phyloP scores from a whole-genome alignment of 2,329 filamentous ascomycete genomes.

The Sporothrix mexicana region DNA sequence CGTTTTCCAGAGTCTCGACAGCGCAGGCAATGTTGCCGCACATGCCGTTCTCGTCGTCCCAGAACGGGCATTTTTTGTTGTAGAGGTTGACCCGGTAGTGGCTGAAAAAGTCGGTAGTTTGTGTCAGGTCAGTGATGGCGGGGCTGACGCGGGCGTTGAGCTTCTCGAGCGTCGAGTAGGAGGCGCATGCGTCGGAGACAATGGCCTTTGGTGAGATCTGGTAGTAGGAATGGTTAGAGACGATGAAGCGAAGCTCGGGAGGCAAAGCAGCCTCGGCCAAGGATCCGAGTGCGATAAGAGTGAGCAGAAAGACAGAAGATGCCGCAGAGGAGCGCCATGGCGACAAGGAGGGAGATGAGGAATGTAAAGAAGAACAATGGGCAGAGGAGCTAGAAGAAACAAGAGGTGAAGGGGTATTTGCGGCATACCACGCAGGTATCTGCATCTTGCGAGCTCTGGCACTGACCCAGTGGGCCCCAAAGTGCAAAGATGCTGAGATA shows the following conservation, averaged over 20 bases:
- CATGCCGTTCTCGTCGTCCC: slow-evolving; percentile 90
- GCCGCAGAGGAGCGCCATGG: slow-evolving; percentile 31
- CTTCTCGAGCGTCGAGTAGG: slow-evolving; percentile 85
- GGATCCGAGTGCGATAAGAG: slow-evolving; percentile 13
- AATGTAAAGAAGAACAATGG: slow-evolving; percentile 29
- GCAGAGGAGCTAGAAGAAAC: slow-evolving; percentile 34
- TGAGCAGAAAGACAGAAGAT: slow-evolving; percentile 33
- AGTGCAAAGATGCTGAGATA: slow-evolving; percentile 63
- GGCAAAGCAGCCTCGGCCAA: slow-evolving; percentile 34
- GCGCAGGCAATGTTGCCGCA: slow-evolving; percentile 97
- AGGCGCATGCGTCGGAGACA: slow-evolving; percentile 92
- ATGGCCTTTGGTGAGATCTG: slow-evolving; percentile 89
- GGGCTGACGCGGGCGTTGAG: slow-evolving; percentile 81
- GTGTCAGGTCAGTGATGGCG: slow-evolving; percentile 78
- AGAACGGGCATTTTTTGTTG: slow-evolving; percentile 94
- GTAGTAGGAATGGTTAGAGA: slow-evolving; percentile 49
- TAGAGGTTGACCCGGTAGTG: slow-evolving; percentile 96
- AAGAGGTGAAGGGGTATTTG: slow-evolving; percentile 36
- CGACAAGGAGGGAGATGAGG: slow-evolving; percentile 4
- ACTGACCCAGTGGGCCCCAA: slow-evolving; percentile 56
- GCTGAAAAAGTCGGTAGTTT: slow-evolving; percentile 94
- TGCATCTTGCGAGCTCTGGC: slow-evolving; percentile 48
- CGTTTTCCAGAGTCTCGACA: slow-evolving; percentile 92
- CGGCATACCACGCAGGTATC: slow-evolving; percentile 62
- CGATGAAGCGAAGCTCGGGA: slow-evolving; percentile 38